Base-by-base conservation (phyloP, 352 stramenopile species). In the Phytophthora syringae region DNA sequence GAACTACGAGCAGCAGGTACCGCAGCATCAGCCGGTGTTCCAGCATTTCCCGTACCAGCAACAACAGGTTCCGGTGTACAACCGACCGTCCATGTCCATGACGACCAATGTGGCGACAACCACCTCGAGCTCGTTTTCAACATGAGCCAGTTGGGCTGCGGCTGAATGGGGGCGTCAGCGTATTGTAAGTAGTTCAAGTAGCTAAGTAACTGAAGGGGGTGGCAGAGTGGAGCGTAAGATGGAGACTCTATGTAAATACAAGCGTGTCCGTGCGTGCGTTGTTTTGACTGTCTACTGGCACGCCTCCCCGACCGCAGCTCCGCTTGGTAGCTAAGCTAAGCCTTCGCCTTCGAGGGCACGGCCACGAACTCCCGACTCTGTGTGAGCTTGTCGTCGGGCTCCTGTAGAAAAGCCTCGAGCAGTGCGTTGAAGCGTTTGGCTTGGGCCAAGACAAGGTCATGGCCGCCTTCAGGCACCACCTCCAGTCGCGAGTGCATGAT, bases 331-430 rank as follows among this genome's bases (percentile, higher is more conserved):
- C 21, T 65, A 70, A n/a, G n/a, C n/a, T n/a, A n/a, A n/a, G n/a
- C n/a, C n/a, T n/a, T n/a, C 16, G 15, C 36, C 50, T 76, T 77
- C 36, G 57, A 71, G 10, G 72, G 72, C 43, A 76, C 69, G 13
- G 85, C 84, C 12, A 93, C 85, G 45, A 85, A 93, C 55, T 93
- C 87, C 30, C 85, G 83, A 49, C 87, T 93, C 57, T 95, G 84
- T 24, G 85, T 93, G 50, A 88, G 78, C 66, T 90, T 93, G 69
- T 95, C 87, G 54, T 95, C 83, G 3, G 77, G 76, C 42, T 95
- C 87, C 13, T 80, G 73, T 9, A 93, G 62, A 36, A 93, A 95
- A 28, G 61, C 48, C n/a, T 76, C 58, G 20, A 95, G 69, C 40
- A 95, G 25, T 21, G 53, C 50, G 62, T 95, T 93, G 52, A 93